phyloP scores from a whole-genome alignment of 1,284 basidiomycete genomes.

The Termitomyces sp. region DNA sequence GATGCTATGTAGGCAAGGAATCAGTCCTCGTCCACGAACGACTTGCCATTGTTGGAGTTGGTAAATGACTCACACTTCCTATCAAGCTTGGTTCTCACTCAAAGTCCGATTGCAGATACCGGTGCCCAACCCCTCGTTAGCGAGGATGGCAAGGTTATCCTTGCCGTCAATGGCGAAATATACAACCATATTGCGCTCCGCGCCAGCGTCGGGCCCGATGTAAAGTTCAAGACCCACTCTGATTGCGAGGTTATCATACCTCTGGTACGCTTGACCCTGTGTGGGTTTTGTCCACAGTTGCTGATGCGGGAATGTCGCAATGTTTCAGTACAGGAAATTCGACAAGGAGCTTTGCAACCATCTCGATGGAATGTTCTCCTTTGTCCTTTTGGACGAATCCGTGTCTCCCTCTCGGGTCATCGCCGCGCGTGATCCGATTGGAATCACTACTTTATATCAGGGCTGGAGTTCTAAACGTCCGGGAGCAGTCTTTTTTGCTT shows the following conservation, averaged over 20 bases:
- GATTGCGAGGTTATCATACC: constrained; percentile 98
- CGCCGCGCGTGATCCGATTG: constrained; percentile 96
- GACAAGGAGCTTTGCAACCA: constrained; percentile 71
- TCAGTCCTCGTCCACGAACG: constrained; percentile 85
- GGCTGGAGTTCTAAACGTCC: constrained; percentile 87
- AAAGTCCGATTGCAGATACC: constrained; percentile 57
- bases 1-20: constrained; percentile 81
- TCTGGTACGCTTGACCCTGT: constrained; percentile 50
- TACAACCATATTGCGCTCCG: constrained; percentile 94
- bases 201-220: constrained; percentile 56
- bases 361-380: constrained; percentile 99
- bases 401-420: constrained; percentile 87
- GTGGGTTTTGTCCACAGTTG: neutral
- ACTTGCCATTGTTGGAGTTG: constrained; percentile 96
- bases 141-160: constrained; percentile 80
- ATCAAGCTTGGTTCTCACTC: neutral
- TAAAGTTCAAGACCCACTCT: constrained; percentile 95
- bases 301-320: constrained; percentile 9
- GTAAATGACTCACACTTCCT: constrained; percentile 45
- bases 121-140: constrained; percentile 95
- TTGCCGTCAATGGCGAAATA: constrained; percentile 98
- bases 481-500: constrained; percentile 87
- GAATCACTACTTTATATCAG: constrained; percentile 97
- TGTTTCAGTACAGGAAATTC: constrained; percentile 74
- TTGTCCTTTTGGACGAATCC: constrained; percentile 92